Base-by-base conservation (phyloP, 257 asterid species). In the Salvia splendens region DNA sequence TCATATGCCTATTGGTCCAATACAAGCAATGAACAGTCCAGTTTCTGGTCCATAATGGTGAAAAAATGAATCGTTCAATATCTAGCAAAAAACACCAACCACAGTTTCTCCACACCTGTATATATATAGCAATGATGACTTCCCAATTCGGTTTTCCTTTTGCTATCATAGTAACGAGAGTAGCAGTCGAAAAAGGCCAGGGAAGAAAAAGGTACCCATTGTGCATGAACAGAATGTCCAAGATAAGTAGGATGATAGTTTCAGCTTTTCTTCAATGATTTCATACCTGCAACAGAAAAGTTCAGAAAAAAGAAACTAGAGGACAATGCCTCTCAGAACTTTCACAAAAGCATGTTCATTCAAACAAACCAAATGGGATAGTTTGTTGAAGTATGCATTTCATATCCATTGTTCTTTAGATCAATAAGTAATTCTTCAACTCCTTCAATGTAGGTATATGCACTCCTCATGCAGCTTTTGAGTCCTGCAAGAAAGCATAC, bases 221-320 rank as follows among this genome's bases (percentile, higher is more conserved):
- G 54, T 59, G 78, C 98, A 93, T 35, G 98, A 93, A 78, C 97
- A 93, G 79, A 93, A 93, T 64, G 98, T 93, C 98, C 98, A 89
- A 72, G 95, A 93, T 70, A 93, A 72, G 85, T 86, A 86, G 64
- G 73, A 77, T 15, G 97, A 89, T 65, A 93, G 89, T 64, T 85
- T 82, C 65, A 93, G 83, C 80, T 89, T 87, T 14, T 89, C 92
- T 78, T 92, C 98, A 65, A 92, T 89, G 72, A 92, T 86, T 73
- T 78, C 76, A 72, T 84, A 92, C 98, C 97, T 92, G 81, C 76
- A 75, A 71, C 58, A 55, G 16, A 48, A 60, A 36, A 68, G 8
- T 36, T 38, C 50, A 57, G 65, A 68, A 10, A 70, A 33, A 47
- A 36, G 43, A 69, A 50, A 64, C 62, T 59, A 73, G 57, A 76